Evolutionary conservation across 2,329 filamentous ascomycete species (phyloP), one percentile per base, ranked within the genome.

Genomic region (Chaetomiaceae sp.): DNA sequence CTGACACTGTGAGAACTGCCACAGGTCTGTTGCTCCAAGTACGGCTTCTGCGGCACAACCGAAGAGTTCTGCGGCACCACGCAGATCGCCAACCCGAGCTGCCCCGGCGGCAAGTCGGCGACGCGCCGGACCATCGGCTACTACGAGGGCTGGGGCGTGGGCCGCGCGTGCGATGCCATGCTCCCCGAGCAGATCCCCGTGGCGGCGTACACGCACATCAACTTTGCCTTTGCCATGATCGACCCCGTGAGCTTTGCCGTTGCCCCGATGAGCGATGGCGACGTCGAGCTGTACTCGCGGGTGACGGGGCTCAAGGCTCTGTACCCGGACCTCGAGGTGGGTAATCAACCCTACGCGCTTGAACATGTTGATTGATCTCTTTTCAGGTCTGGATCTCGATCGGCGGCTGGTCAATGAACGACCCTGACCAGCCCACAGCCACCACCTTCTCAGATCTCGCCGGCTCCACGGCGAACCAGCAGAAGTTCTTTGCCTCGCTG

Each of bases 11-110:
- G 15, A n/a, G 19, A 17, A 17, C 27, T 36, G 8, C n/a, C n/a
- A n/a, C 36, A 48, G 46, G 47, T 50, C 6, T 50, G 47, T 7
- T 50, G 47, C 38, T 33, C 25, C 47, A 43, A 43, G 19, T 50
- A 7, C 11, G 47, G 47, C 22, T 43, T 43, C n/a, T 50, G 47
- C 39, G 47, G 47, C 22, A 44, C 39, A 4, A 50, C 47, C 7
- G 17, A 20, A 6, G 46, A 48, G 23, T 48, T 48, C 6, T 48
- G 46, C 36, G 46, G 36, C 36, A 31, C 11, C 25, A 48, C 36
- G n/a, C 36, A 40, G 36, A 33, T 48, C 7, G 4, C 36, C 25
- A 48, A 22, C 17, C 46, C 46, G 6, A 33, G 36, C 25, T 48
- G 46, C 25, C 36, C 36, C 8, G 46, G 46, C 46, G 36, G 46